phyloP scores from a whole-genome alignment of 495 filamentous ascomycete genomes.

The Chaetomium tenue region DNA sequence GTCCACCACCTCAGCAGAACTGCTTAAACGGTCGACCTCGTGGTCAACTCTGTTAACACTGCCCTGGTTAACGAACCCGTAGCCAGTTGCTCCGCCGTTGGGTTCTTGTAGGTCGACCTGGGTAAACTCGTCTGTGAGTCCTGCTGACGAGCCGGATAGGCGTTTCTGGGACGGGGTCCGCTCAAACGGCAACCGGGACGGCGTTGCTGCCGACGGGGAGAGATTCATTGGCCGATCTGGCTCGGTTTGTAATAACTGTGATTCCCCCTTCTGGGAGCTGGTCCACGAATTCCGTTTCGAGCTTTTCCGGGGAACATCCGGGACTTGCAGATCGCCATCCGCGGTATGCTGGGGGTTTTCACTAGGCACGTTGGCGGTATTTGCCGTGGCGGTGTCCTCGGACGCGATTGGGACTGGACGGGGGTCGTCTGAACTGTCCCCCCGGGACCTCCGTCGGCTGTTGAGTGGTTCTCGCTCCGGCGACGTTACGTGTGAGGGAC shows the following conservation, averaged over 20 bases:
- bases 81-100: slow-evolving; percentile 46
- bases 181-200: slow-evolving; percentile 60
- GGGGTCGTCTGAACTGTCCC: slow-evolving; percentile 31
- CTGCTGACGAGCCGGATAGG: slow-evolving; percentile 48
- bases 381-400: slow-evolving; percentile 58
- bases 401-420: slow-evolving; percentile 49
- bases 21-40: slow-evolving; percentile 44
- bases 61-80: slow-evolving; percentile 74
- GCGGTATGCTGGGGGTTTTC: background rate
- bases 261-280: slow-evolving; percentile 22
- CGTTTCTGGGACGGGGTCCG: slow-evolving; percentile 54
- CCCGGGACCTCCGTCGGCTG: slow-evolving; percentile 44
- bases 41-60: slow-evolving; percentile 57
- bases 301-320: slow-evolving; percentile 59
- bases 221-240: slow-evolving; percentile 8
- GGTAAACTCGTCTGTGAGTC: slow-evolving; percentile 48
- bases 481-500: slow-evolving; percentile 31
- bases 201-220: slow-evolving; percentile 21
- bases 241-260: slow-evolving; percentile 13
- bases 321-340: slow-evolving; percentile 24
- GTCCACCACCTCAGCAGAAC: slow-evolving; percentile 53
- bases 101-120: slow-evolving; percentile 35
- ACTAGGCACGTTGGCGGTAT: slow-evolving; percentile 32
- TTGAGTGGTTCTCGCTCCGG: slow-evolving; percentile 43
- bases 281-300: slow-evolving; percentile 53